phyloP scores from a whole-genome alignment of 495 filamentous ascomycete genomes.

The Rostrohypoxylon terebratum region DNA sequence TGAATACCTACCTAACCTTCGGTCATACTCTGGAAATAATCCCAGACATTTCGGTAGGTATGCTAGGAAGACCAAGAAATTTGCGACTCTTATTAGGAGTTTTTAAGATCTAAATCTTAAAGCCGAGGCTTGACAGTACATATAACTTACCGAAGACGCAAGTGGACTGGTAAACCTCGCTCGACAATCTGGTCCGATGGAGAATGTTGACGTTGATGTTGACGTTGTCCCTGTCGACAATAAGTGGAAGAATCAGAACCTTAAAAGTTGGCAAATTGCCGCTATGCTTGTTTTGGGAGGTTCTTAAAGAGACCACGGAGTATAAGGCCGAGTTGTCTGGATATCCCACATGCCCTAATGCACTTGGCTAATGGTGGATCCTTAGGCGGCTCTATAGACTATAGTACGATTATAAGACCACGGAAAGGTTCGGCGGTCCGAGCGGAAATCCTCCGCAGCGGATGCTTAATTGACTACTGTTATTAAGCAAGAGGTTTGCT shows the following conservation, averaged over 20 bases:
- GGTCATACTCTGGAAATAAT: too few species aligned
- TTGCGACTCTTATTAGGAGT: not conserved
- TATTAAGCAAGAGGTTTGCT: not conserved
- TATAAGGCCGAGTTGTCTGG: not conserved
- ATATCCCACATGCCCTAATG: not conserved
- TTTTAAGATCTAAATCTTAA: not conserved
- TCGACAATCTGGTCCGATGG: not conserved
- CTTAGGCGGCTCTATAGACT: not conserved
- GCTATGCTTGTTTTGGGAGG: not conserved
- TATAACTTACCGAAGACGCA: not conserved
- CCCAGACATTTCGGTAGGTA: too few species aligned
- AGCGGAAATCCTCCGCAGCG: not conserved
- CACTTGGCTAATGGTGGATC: not conserved
- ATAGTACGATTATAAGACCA: conserved; percentile 1
- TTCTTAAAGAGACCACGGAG: not conserved
- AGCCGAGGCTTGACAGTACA: not conserved
- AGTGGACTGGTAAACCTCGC: not conserved
- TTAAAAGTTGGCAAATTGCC: not conserved
- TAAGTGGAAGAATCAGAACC: not conserved
- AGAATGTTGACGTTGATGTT: not conserved
- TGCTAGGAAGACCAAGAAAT: too few species aligned
- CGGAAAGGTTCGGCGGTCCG: not conserved
- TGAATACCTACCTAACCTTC: too few species aligned
- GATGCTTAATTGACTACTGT: not conserved
- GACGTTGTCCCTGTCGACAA: not conserved